Evolutionary conservation across 306 rosid species (phyloP).

Genomic region (Trifolium fragiferum): DNA sequence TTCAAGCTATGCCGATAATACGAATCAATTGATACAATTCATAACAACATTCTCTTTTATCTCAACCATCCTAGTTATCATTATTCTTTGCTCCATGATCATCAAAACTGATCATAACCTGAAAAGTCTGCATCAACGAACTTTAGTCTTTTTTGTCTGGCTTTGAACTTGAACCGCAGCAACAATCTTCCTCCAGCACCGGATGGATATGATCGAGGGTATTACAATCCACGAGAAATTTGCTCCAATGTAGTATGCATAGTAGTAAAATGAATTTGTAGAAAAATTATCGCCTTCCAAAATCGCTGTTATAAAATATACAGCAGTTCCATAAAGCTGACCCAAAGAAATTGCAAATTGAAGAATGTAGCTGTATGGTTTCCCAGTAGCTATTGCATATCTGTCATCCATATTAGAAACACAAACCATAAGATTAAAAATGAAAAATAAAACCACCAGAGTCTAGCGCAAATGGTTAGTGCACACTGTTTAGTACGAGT

Average conservation of each 20-base stretch:
- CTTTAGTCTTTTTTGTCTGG: conserved; percentile 68
- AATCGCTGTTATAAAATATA: conserved; percentile 69
- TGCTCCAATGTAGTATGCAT: conserved; percentile 74
- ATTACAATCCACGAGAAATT: conserved; percentile 77
- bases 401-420: conserved; percentile 50
- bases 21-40: conserved; percentile 29
- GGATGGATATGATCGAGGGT: conserved; percentile 65
- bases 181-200: conserved; percentile 83
- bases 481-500: no score
- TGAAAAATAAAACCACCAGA: background rate
- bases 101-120: conserved; percentile 1
- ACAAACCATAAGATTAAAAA: background rate
- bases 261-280: conserved; percentile 64
- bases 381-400: conserved; percentile 75
- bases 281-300: conserved; percentile 86
- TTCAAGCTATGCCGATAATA: background rate
- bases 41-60: conserved; percentile 1
- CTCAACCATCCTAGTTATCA: conserved; percentile 9
- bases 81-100: conserved; percentile 7
- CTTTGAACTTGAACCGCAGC: conserved; percentile 55
- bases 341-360: conserved; percentile 87
- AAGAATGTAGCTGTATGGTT: conserved; percentile 78
- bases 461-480: no score
- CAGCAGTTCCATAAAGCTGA: conserved; percentile 77
- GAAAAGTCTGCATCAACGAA: conserved; percentile 53